Percentiles rank a stretch among this genome's conserved stretches.
Evolutionary conservation across 1,284 basidiomycete species (phyloP).

Genomic region (Puccinia triticina): DNA sequence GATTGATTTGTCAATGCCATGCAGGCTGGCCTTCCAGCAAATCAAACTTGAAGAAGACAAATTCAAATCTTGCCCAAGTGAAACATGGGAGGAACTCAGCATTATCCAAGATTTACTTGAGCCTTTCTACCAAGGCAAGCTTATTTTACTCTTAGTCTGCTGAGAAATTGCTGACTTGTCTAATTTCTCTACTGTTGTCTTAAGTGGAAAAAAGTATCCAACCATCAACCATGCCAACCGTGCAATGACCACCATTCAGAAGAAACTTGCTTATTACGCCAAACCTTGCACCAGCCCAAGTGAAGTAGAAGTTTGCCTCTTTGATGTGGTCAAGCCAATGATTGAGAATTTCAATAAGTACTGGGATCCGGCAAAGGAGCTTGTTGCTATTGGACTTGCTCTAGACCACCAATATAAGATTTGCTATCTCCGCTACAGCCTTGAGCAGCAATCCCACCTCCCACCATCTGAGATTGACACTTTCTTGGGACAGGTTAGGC

Average conservation of each 20-base stretch:
- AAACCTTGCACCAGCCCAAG: no score
- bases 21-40: neutral
- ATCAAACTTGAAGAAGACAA: neutral
- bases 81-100: neutral
- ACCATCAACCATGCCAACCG: neutral
- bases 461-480: no score
- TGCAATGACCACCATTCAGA: neutral
- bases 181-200: neutral
- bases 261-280: neutral
- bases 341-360: neutral
- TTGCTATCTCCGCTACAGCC: no score
- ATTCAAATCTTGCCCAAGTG: neutral
- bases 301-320: neutral
- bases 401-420: constrained; percentile 3
- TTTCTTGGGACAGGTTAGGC: no score
- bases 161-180: no score
- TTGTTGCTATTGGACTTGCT: neutral
- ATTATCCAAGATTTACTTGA: constrained; percentile 1
- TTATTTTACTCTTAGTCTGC: no score
- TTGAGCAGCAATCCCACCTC: no score
- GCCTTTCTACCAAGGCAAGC: constrained; percentile 4
- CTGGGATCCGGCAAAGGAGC: neutral
- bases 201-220: neutral
- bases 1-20: no score
- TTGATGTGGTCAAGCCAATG: neutral